Evolutionary conservation across 2,329 filamentous ascomycete genomes (phyloP).

Genomic region (Fusarium robinianum): DNA sequence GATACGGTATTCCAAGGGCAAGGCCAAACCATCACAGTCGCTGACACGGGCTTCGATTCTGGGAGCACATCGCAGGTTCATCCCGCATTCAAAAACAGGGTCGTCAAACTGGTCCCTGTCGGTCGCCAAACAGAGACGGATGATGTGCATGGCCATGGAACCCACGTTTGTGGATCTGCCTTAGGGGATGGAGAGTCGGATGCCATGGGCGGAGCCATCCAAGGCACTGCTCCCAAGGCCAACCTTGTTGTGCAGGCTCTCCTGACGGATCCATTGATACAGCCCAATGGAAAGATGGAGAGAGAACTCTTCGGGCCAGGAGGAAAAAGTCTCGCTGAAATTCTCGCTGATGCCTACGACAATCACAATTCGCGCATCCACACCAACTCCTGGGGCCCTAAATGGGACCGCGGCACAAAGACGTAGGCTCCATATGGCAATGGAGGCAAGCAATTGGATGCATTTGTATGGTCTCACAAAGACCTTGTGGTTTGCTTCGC

Average conservation of each 20-base stretch:
- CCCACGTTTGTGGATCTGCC: constrained; percentile 3
- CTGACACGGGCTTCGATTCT: constrained; percentile 5
- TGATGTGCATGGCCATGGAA: constrained; percentile 2
- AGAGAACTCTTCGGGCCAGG: too few relatives aligned
- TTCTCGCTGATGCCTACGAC: neutral
- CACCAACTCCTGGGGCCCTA: constrained; percentile 9
- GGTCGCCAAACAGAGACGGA: neutral
- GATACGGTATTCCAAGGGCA: constrained; percentile 1
- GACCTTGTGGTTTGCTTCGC: constrained; percentile 3
- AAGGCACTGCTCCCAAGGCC: constrained; percentile 2
- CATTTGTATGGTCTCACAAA: constrained; percentile 1
- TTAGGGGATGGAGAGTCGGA: neutral
- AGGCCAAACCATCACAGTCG: constrained; percentile 2
- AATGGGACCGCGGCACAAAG: neutral
- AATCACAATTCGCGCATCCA: constrained; percentile 5
- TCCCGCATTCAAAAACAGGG: neutral
- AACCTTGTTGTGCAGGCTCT: constrained; percentile 7
- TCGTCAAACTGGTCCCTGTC: neutral
- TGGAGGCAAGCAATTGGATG: neutral
- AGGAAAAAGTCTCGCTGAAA: neutral
- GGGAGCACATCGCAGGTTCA: neutral
- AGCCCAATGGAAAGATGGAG: too few relatives aligned
- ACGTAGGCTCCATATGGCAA: neutral
- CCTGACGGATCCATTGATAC: too few relatives aligned
- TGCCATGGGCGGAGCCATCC: neutral